Conservation (phyloP, 331 rosid species). For the Arachis monticola region DNA sequence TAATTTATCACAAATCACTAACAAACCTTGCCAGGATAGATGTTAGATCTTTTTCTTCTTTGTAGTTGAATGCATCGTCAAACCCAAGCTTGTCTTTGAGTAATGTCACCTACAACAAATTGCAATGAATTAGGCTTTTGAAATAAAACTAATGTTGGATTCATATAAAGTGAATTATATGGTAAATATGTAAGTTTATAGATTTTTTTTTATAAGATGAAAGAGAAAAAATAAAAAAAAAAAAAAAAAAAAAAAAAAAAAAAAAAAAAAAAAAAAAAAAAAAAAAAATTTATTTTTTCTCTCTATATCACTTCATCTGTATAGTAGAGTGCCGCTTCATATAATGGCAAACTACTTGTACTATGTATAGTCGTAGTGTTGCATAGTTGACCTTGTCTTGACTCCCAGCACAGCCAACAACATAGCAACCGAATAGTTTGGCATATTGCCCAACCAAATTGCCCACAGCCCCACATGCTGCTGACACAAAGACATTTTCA, state of each 20-base stretch:
- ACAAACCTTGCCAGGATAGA: constrained; percentile 60
- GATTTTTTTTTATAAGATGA: too few species aligned
- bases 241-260: too few species aligned
- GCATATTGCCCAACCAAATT: constrained; percentile 75
- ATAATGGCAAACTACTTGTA: too few species aligned
- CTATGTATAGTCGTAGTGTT: neutral
- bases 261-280: too few species aligned
- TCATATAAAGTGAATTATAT: too few species aligned
- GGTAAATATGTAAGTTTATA: too few species aligned
- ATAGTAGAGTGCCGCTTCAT: too few species aligned
- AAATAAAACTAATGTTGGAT: neutral
- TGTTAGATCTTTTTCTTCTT: constrained; percentile 63
- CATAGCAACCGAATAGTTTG: constrained; percentile 74
- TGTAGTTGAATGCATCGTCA: constrained; percentile 84
- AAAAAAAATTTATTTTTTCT: too few species aligned
- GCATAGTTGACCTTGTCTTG: constrained; percentile 46
- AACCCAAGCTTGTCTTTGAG: constrained; percentile 71
- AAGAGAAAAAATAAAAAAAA: too few species aligned
- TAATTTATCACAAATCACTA: neutral
- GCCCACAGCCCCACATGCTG: constrained; percentile 71
- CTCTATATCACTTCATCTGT: too few species aligned
- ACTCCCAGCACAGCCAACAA: constrained; percentile 72
- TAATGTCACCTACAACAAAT: constrained; percentile 52
- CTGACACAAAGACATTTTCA: constrained; percentile 75
- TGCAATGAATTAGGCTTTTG: neutral